Percentiles rank a stretch among this genome's conserved stretches.
phyloP scores from a whole-genome alignment of 192 early-diverging fungal species.

The Backusella sp. region DNA sequence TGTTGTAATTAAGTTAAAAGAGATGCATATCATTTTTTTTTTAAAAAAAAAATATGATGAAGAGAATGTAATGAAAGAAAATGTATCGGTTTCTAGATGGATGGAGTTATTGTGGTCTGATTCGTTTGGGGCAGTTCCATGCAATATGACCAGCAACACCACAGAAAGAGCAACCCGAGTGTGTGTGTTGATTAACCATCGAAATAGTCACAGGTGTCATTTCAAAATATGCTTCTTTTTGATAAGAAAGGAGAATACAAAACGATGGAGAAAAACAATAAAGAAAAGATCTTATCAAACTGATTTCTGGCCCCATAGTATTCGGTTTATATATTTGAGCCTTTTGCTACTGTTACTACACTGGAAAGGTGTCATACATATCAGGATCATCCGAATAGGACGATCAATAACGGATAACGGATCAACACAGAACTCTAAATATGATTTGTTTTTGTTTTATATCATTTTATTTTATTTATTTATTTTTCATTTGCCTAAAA shows the following conservation, averaged over 20 bases:
- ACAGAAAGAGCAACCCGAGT: conserved; percentile 25
- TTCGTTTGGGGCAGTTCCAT: conserved; percentile 34
- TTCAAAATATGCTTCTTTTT: neutral
- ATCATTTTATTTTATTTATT: neutral
- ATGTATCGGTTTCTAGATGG: neutral
- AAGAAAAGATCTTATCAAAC: conserved; percentile 7
- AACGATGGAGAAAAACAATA: neutral
- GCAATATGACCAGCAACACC: conserved; percentile 21
- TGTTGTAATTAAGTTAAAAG: neutral
- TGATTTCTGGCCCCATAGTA: conserved; percentile 8
- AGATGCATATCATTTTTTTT: neutral
- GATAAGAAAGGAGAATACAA: neutral
- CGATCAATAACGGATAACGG: neutral
- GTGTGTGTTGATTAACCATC: neutral
- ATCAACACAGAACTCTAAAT: neutral
- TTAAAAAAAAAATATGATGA: too few relatives aligned
- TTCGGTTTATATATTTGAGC: neutral
- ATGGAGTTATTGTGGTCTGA: conserved; percentile 21
- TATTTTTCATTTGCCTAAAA: neutral
- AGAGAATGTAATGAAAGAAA: neutral
- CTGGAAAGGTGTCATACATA: neutral
- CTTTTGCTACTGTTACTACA: neutral
- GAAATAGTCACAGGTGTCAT: neutral
- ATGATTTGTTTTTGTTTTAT: neutral
- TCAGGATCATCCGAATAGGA: neutral